Evolutionary conservation across 805 yeast genomes (phyloP).

Genomic region (Kodamaea sagamina): DNA sequence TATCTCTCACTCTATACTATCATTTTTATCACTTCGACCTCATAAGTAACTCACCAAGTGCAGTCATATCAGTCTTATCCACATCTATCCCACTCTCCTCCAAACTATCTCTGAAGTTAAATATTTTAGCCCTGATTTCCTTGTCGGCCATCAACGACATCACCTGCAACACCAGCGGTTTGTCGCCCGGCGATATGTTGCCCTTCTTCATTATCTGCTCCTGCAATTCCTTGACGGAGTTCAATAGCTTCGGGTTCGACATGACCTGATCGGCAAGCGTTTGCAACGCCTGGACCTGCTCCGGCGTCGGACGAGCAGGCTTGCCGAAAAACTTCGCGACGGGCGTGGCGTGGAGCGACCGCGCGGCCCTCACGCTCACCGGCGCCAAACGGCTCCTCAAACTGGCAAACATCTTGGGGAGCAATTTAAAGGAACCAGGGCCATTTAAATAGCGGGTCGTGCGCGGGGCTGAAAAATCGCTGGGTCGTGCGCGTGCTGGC

Average conservation of each 20-base stretch:
- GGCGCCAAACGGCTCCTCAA: neutral
- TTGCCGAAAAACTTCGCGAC: slow-evolving; percentile 5
- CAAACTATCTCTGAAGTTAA: slow-evolving; percentile 31
- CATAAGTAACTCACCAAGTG: slow-evolving; percentile 27
- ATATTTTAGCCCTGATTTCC: slow-evolving; percentile 34
- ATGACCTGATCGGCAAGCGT: slow-evolving; percentile 15
- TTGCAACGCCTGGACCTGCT: slow-evolving; percentile 14
- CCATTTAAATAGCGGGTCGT: too few species aligned
- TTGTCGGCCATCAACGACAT: slow-evolving; percentile 39
- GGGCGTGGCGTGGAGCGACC: neutral
- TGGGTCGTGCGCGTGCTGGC: slow-evolving; percentile 5
- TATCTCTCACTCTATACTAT: too few species aligned
- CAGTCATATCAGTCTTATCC: slow-evolving; percentile 34
- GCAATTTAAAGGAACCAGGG: neutral
- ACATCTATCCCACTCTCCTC: slow-evolving; percentile 35
- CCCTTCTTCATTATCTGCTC: slow-evolving; percentile 34
- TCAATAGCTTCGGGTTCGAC: slow-evolving; percentile 32
- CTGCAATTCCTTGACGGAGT: slow-evolving; percentile 34
- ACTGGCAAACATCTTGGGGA: neutral
- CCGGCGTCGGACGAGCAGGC: slow-evolving; percentile 7
- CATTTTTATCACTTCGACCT: too few species aligned
- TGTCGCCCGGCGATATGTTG: slow-evolving; percentile 29
- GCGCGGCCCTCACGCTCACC: neutral
- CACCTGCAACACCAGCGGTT: slow-evolving; percentile 38
- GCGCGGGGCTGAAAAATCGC: neutral